Conservation (phyloP, 495 filamentous ascomycete genomes). For the Lasiosphaeria hispida region DNA sequence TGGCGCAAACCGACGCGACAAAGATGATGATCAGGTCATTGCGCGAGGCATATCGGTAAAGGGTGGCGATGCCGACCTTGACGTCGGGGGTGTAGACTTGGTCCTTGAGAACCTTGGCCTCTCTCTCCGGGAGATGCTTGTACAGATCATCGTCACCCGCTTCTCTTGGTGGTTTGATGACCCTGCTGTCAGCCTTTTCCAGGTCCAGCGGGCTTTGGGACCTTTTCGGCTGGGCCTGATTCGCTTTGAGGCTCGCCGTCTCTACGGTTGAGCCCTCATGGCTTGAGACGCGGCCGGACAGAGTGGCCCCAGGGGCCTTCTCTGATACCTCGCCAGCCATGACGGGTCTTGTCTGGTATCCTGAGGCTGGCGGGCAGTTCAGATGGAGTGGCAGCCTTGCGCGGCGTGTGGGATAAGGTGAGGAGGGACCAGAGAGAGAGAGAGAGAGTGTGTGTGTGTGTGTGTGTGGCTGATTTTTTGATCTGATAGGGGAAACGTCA, state of each 20-base stretch:
- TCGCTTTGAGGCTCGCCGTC: constrained; percentile 2
- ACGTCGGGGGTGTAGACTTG: constrained; percentile 69
- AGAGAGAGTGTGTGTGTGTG: no score
- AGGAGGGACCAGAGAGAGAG: no score
- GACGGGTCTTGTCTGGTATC: not conserved
- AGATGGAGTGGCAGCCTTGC: not conserved
- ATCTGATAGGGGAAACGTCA: no score
- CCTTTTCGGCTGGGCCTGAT: constrained; percentile 7
- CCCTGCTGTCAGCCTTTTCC: constrained; percentile 53
- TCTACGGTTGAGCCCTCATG: constrained; percentile 36
- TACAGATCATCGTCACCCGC: constrained; percentile 47
- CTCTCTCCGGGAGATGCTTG: constrained; percentile 55
- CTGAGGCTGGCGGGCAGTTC: not conserved
- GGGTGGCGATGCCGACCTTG: constrained; percentile 60
- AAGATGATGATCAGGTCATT: constrained; percentile 72
- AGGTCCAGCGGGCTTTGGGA: constrained; percentile 16
- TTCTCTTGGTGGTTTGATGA: constrained; percentile 29
- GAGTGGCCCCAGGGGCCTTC: constrained; percentile 21
- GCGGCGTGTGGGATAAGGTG: no score
- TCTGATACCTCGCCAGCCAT: constrained; percentile 31
- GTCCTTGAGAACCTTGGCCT: constrained; percentile 63
- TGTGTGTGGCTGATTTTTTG: no score
- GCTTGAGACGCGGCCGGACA: constrained; percentile 32
- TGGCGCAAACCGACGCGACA: constrained; percentile 63
- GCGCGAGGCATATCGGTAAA: constrained; percentile 78